phyloP scores from a whole-genome alignment of 2,329 filamentous ascomycete genomes.

The Conoideocrella luteorostrata region DNA sequence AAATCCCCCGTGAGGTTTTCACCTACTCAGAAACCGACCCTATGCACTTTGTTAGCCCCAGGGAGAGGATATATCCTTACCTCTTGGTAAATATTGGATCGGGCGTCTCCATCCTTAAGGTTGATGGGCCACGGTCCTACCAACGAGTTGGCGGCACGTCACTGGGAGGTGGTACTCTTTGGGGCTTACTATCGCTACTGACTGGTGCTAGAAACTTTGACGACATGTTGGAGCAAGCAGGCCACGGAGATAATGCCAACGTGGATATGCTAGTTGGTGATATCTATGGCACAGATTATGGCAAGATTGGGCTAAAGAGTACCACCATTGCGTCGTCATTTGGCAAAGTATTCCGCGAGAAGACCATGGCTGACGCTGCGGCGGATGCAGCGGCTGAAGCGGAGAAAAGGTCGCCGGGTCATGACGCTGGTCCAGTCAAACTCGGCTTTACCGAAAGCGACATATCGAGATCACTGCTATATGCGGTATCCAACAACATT shows the following conservation, averaged over 20 bases:
- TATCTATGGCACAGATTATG: conserved; percentile 94
- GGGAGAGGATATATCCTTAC: conserved; percentile 86
- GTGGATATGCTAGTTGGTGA: conserved; percentile 97
- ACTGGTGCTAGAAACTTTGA: conserved; percentile 96
- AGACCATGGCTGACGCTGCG: conserved; percentile 71
- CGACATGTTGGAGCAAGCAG: conserved; percentile 91
- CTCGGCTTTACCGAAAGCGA: conserved; percentile 67
- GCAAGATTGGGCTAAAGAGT: conserved; percentile 92
- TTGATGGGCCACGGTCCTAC: conserved; percentile 79
- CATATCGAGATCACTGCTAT: conserved; percentile 84
- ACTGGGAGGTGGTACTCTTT: conserved; percentile 92
- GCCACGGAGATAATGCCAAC: conserved; percentile 81
- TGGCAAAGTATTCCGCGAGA: conserved; percentile 93
- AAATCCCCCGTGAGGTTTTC: conserved; percentile 95
- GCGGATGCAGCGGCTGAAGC: conserved; percentile 77
- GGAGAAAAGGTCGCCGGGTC: conserved; percentile 49
- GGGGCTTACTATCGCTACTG: conserved; percentile 85
- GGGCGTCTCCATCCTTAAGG: conserved; percentile 94
- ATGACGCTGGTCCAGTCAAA: conserved; percentile 32
- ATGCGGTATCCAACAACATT: conserved; percentile 96
- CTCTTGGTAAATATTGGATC: conserved; percentile 97
- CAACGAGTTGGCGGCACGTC: conserved; percentile 92
- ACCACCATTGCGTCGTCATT: conserved; percentile 95
- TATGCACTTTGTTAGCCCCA: conserved; percentile 78
- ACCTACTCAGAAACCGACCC: conserved; percentile 88